A percentile compares a stretch with the other conserved stretches of the same genome.
Conservation (phyloP, 2,329 filamentous ascomycete genomes). For the Penicillium hordei region DNA sequence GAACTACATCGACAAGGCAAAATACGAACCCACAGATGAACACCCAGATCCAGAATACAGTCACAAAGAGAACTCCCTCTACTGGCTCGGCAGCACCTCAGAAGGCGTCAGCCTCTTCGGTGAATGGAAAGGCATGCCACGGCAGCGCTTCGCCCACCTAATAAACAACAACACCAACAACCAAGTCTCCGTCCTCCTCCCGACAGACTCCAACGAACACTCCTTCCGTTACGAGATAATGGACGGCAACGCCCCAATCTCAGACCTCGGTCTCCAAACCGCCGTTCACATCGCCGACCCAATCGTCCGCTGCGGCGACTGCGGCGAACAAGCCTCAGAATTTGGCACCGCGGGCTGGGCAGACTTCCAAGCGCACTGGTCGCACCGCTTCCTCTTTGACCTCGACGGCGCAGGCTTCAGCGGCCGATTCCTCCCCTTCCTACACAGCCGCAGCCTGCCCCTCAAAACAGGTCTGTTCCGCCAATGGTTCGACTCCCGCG, state of each 20-base stretch:
- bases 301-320: slow-evolving; percentile 59
- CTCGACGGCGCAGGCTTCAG: slow-evolving; percentile 69
- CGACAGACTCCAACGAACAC: slow-evolving; percentile 34
- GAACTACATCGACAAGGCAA: slow-evolving; percentile 61
- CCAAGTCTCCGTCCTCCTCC: slow-evolving; percentile 58
- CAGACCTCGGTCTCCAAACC: slow-evolving; percentile 55
- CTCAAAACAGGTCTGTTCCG: slow-evolving; percentile 70
- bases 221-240: slow-evolving; percentile 60
- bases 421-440: slow-evolving; percentile 62
- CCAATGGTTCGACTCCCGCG: slow-evolving; percentile 74
- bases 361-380: slow-evolving; percentile 60
- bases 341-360: slow-evolving; percentile 49
- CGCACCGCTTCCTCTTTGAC: slow-evolving; percentile 69
- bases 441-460: slow-evolving; percentile 66
- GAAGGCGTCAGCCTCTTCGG: slow-evolving; percentile 54
- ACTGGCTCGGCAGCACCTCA: slow-evolving; percentile 72
- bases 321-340: slow-evolving; percentile 53
- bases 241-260: slow-evolving; percentile 31
- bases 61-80: slow-evolving; percentile 64
- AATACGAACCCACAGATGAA: slow-evolving; percentile 52
- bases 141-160: slow-evolving; percentile 70
- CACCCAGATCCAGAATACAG: slow-evolving; percentile 57
- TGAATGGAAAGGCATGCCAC: slow-evolving; percentile 66
- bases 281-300: slow-evolving; percentile 62
- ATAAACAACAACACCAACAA: slow-evolving; percentile 58